Evolutionary conservation across 2,329 filamentous ascomycete genomes (phyloP).

Genomic region (Apiospora kogelbergensis): DNA sequence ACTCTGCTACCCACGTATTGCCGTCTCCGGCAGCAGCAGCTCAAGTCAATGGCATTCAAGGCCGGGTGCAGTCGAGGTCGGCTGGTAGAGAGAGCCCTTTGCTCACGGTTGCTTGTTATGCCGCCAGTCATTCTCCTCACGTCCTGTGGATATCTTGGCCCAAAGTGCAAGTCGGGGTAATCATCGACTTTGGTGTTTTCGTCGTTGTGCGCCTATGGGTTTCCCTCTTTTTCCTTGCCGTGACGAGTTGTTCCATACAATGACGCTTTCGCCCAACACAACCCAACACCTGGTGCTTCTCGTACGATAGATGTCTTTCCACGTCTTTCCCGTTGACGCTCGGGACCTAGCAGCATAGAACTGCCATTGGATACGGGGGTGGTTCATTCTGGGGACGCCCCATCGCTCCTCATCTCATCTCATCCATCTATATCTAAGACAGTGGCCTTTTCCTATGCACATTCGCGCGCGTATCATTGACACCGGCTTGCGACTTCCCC

Average conservation of each 20-base stretch:
- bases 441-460: background rate
- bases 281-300: background rate
- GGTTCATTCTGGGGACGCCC: background rate
- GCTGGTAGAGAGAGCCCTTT: background rate
- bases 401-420: background rate
- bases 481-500: conserved; percentile 20
- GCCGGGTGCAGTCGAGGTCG: background rate
- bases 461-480: conserved; percentile 5
- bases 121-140: background rate
- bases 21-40: background rate
- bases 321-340: background rate
- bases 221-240: background rate
- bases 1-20: conserved; percentile 6
- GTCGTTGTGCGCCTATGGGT: background rate
- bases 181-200: background rate
- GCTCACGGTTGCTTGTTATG: background rate
- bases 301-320: background rate
- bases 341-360: background rate
- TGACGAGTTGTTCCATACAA: background rate
- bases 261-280: background rate
- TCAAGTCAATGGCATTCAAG: background rate
- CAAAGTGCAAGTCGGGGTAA: background rate
- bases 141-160: background rate
- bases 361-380: background rate
- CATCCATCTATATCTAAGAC: conserved; percentile 6